These are phyloP conservation scores for Arachnopeziza araneosa DNA, from an alignment of 2,329 filamentous ascomycete species.

Conservation along the genomic window DNA sequence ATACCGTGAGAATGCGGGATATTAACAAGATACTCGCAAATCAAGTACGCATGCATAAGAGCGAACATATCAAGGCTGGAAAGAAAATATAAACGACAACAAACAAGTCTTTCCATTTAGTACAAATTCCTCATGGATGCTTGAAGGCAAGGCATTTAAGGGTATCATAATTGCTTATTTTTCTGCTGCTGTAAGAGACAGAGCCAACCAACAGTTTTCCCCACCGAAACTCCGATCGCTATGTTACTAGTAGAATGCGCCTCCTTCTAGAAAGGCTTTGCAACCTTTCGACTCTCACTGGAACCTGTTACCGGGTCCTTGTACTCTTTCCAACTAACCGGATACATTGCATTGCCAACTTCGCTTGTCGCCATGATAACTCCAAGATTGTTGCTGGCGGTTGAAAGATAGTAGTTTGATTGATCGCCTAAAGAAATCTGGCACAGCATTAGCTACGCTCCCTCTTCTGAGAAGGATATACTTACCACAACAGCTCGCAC, in stretches of 20 bases:
- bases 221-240: background rate
- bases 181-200: too few species aligned
- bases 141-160: too few species aligned
- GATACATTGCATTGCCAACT: constrained; percentile 83
- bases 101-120: too few species aligned
- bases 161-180: too few species aligned
- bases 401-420: constrained; percentile 91
- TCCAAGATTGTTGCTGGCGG: constrained; percentile 83
- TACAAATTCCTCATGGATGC: too few species aligned
- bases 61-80: too few species aligned
- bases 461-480: background rate
- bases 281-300: constrained; percentile 82
- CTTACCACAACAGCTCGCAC: constrained; percentile 74
- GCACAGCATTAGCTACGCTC: background rate
- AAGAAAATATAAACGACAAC: too few species aligned
- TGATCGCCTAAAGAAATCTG: constrained; percentile 89
- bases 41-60: too few species aligned
- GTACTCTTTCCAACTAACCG: constrained; percentile 94
- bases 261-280: constrained; percentile 66
- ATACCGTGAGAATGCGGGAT: too few species aligned
- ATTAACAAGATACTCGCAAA: too few species aligned
- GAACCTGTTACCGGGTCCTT: constrained; percentile 72
- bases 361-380: constrained; percentile 92
- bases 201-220: background rate
- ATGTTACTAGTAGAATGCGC: background rate